Conservation (phyloP, 2,329 filamentous ascomycete genomes). For the Colletotrichum sublineola region DNA sequence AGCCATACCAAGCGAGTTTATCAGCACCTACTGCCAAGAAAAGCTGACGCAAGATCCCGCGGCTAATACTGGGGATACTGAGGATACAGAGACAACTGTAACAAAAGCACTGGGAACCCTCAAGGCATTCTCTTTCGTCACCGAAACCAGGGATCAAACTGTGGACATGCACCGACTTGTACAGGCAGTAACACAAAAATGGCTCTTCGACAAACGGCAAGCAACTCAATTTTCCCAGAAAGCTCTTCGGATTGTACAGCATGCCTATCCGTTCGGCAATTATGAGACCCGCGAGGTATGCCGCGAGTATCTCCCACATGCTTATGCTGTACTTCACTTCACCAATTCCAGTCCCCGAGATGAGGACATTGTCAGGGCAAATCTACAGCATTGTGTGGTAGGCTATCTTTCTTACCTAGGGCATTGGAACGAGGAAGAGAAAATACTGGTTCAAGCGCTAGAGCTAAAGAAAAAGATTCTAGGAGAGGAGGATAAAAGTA, state of each 20-base stretch:
- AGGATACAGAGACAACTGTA: slow-evolving; percentile 2
- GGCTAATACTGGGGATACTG: background rate
- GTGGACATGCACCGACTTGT: slow-evolving; percentile 53
- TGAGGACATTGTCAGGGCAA: background rate
- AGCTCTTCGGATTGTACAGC: slow-evolving; percentile 43
- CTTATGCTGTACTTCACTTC: background rate
- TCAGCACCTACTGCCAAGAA: slow-evolving; percentile 39
- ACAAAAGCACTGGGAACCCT: slow-evolving; percentile 46
- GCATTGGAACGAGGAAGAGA: background rate
- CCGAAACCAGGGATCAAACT: slow-evolving; percentile 33
- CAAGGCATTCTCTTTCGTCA: slow-evolving; percentile 50
- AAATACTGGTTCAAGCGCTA: background rate
- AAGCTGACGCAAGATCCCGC: background rate
- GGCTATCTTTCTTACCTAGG: background rate
- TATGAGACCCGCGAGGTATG: background rate
- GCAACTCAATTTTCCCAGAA: slow-evolving; percentile 42
- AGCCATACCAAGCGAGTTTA: slow-evolving; percentile 47
- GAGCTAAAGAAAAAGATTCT: background rate
- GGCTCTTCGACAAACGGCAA: slow-evolving; percentile 44
- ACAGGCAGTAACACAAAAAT: slow-evolving; percentile 51
- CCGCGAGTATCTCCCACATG: background rate
- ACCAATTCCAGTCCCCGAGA: background rate
- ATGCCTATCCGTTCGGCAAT: background rate
- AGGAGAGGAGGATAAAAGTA: background rate
- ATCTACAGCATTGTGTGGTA: background rate